phyloP scores from a whole-genome alignment of 768 basidiomycete genomes.

The Daedalea quercina region DNA sequence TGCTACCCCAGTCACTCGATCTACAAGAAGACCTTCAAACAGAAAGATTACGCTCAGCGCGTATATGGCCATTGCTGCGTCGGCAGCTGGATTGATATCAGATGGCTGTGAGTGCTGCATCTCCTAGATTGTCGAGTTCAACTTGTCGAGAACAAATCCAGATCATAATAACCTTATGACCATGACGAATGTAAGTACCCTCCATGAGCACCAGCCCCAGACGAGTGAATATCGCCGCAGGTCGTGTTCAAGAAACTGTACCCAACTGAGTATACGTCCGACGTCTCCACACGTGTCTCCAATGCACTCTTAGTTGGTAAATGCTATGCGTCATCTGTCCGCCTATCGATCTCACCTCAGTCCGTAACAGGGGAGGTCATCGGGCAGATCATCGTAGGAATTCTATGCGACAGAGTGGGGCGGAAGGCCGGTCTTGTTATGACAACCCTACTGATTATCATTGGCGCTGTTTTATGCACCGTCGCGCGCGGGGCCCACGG shows the following conservation, averaged over 20 bases:
- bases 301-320: constrained; percentile 66
- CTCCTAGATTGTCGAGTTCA: constrained; percentile 58
- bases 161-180: constrained; percentile 72
- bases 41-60: constrained; percentile 42
- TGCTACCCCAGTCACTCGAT: too few species aligned
- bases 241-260: constrained; percentile 65
- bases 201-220: too few species aligned
- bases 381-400: constrained; percentile 55
- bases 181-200: constrained; percentile 47
- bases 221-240: too few species aligned
- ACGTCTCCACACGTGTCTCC: constrained; percentile 60
- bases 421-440: constrained; percentile 70
- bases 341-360: background rate
- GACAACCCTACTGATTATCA: constrained; percentile 62
- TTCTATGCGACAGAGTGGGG: constrained; percentile 65
- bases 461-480: constrained; percentile 68
- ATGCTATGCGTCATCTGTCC: background rate
- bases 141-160: constrained; percentile 28
- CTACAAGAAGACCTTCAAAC: too few species aligned
- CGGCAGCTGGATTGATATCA: constrained; percentile 57
- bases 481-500: constrained; percentile 58
- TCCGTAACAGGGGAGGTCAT: constrained; percentile 44
- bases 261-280: constrained; percentile 51
- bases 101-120: constrained; percentile 25
- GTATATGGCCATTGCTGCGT: constrained; percentile 57